Base-by-base conservation (phyloP, 2,329 filamentous ascomycete genomes). In the Plectosphaerella plurivora region DNA sequence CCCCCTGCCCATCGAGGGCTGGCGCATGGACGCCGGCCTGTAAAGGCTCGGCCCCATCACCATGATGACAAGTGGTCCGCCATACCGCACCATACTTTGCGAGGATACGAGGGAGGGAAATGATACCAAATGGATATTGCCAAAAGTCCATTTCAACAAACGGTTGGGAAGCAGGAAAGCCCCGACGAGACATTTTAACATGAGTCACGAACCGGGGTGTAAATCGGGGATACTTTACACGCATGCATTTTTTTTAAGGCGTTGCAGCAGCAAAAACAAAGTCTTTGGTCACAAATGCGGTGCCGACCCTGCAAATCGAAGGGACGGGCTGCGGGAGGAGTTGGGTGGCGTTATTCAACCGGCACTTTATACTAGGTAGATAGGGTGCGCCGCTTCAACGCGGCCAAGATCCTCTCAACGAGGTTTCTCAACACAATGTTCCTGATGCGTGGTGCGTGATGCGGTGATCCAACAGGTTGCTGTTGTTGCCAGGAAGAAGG, bases 1-100 rank as follows among this genome's bases (percentile, higher is more conserved):
- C 88, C 94, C 94, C 66, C 88, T 99, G 57, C 94, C 94, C 55
- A 86, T 95, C 59, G 83, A 87, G 77, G 83, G 83, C 65, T 87
- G 83, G 83, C 80, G 83, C 65, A 67, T 75, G 53, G 81, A 84
- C 61, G 80, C 81, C 55, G 78, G 79, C 60, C 70, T 83, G 64
- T 84, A 81, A 77, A 53, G n/a, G 53, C 36, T 55, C 44, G 52
- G 52, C 41, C 20, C 8, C 28, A 33, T 9, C 28, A 12, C 11
- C 28, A 33, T 12, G 11, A 33, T 33, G 28, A 33, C 28, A 33
- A 33, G n/a, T 8, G 28, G 22, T 18, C n/a, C 14, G 45, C 33
- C 45, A 25, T 53, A 47, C 50, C 46, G 14, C 35, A 49, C 28
- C 28, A 4, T 52, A 50, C 46, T 48, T 51, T 33, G 47, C 45